Percentiles rank a stretch among this genome's conserved stretches.
Evolutionary conservation across 768 basidiomycete genomes (phyloP).

Genomic region (Artomyces pyxidatus): DNA sequence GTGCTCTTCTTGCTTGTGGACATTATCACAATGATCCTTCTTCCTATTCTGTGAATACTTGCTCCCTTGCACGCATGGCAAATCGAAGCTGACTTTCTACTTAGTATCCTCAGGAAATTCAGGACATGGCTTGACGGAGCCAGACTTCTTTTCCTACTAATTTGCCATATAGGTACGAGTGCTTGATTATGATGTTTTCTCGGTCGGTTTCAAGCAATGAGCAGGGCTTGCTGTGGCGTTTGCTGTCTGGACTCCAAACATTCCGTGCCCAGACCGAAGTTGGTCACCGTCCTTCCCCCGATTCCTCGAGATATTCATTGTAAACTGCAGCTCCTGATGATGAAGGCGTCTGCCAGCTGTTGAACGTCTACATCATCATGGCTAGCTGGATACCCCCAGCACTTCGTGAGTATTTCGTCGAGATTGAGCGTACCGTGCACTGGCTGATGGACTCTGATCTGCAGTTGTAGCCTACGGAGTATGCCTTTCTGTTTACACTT

Average conservation of each 20-base stretch:
- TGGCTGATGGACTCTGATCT: background rate
- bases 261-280: slow-evolving; percentile 39
- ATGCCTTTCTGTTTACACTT: slow-evolving; percentile 34
- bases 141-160: slow-evolving; percentile 37
- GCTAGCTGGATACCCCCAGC: slow-evolving; percentile 47
- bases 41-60: slow-evolving; percentile 35
- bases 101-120: slow-evolving; percentile 40
- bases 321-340: slow-evolving; percentile 29
- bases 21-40: slow-evolving; percentile 29
- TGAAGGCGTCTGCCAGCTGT: slow-evolving; percentile 37
- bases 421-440: background rate
- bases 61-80: slow-evolving; percentile 6
- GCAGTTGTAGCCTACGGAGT: slow-evolving; percentile 36
- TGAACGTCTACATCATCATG: slow-evolving; percentile 40
- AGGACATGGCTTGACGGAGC: slow-evolving; percentile 48
- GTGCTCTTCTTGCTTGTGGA: slow-evolving; percentile 35
- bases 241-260: slow-evolving; percentile 33
- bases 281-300: slow-evolving; percentile 9
- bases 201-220: background rate
- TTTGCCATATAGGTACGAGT: slow-evolving; percentile 38
- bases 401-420: slow-evolving; percentile 28
- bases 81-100: slow-evolving; percentile 9
- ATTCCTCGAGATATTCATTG: background rate
- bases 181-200: background rate
- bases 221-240: slow-evolving; percentile 37